A percentile compares a stretch with the other conserved stretches of the same genome.
Conservation (phyloP, 2,329 filamentous ascomycete species). For the Aspergillus sp. region DNA sequence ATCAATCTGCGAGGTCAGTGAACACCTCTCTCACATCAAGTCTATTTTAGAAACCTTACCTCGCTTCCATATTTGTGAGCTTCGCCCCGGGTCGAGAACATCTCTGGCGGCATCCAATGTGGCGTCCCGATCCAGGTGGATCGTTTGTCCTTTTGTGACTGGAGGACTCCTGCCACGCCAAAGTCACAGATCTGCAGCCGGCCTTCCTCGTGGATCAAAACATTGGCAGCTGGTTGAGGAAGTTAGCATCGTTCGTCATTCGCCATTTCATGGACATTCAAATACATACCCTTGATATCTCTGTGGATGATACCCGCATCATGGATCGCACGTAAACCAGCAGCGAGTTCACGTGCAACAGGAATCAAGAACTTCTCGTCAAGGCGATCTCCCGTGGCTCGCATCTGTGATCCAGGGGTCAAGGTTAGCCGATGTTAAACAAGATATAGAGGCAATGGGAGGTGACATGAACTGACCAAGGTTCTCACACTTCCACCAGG, state of each 20-base stretch:
- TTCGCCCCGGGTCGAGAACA: constrained; percentile 44
- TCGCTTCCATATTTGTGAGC: constrained; percentile 49
- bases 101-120: constrained; percentile 66
- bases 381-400: constrained; percentile 49
- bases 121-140: constrained; percentile 66
- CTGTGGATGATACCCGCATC: constrained; percentile 65
- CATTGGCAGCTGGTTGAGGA: constrained; percentile 53
- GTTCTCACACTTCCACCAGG: constrained; percentile 66
- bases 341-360: constrained; percentile 62
- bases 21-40: not conserved
- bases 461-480: constrained; percentile 48
- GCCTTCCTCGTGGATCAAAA: constrained; percentile 63
- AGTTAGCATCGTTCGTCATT: not conserved
- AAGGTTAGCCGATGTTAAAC: constrained; percentile 17
- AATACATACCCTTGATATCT: constrained; percentile 58
- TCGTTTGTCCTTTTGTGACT: constrained; percentile 59
- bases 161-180: constrained; percentile 62
- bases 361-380: constrained; percentile 63
- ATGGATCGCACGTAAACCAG: constrained; percentile 62
- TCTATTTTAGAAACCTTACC: constrained; percentile 26
- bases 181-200: constrained; percentile 65
- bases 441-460: not conserved
- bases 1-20: constrained; percentile 40
- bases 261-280: not conserved
- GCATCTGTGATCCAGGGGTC: constrained; percentile 38